phyloP scores from a whole-genome alignment of 1,284 basidiomycete species.

The Athelia psychrophila region DNA sequence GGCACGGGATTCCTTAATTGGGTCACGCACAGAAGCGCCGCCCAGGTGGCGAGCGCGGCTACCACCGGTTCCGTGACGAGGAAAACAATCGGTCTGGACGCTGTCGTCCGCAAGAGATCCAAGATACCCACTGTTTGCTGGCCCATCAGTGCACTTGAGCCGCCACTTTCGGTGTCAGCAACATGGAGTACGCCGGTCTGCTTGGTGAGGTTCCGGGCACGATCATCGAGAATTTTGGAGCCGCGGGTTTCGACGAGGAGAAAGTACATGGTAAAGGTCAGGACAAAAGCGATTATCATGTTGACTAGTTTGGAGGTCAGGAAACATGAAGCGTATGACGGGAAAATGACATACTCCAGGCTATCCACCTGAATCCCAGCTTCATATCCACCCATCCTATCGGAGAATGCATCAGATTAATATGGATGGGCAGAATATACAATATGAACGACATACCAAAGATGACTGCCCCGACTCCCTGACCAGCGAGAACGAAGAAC shows the following conservation, averaged over 20 bases:
- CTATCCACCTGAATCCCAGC: neutral
- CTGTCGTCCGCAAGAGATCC: neutral
- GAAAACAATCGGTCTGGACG: neutral
- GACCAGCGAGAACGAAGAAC: neutral
- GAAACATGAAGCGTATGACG: neutral
- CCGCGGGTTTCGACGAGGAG: slow-evolving; percentile 1
- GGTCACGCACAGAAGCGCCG: neutral
- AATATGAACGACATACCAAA: neutral
- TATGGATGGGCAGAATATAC: neutral
- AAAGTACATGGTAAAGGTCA: neutral
- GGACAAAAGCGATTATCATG: neutral
- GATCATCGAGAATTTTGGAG: neutral
- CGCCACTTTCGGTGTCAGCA: neutral
- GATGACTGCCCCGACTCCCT: neutral
- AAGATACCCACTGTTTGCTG: neutral
- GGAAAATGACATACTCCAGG: neutral
- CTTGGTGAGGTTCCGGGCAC: neutral
- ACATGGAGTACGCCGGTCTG: neutral
- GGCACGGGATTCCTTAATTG: neutral
- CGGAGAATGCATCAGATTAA: neutral
- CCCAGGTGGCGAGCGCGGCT: neutral
- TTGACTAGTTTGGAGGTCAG: neutral
- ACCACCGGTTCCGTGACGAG: neutral
- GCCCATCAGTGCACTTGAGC: too few relatives aligned
- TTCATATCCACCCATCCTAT: slow-evolving; percentile 1